Conservation (phyloP, 805 yeast species). For the Sungouiella blattae region DNA sequence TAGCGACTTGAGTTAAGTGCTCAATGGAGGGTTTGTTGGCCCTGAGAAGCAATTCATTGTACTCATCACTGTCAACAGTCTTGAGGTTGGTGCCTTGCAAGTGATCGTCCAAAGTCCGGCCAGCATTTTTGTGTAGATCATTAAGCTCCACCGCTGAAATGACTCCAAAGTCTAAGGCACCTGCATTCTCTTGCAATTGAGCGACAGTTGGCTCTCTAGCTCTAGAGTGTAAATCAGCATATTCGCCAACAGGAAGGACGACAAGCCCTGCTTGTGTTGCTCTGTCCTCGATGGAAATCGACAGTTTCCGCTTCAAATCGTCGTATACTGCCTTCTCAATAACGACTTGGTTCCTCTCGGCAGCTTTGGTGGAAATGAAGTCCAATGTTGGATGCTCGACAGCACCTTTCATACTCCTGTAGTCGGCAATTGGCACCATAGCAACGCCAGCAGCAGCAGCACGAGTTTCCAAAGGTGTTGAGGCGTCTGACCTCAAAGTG, state of each 20-base stretch:
- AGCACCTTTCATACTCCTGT: constrained; percentile 3
- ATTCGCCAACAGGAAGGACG: constrained; percentile 12
- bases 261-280: constrained; percentile 16
- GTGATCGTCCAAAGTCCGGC: constrained; percentile 12
- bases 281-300: constrained; percentile 11
- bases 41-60: constrained; percentile 16
- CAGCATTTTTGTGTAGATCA: constrained; percentile 9
- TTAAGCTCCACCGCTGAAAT: constrained; percentile 4
- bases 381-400: constrained; percentile 2
- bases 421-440: constrained; percentile 7
- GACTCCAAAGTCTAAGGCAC: constrained; percentile 4
- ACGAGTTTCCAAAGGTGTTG: constrained; percentile 8
- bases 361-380: constrained; percentile 6
- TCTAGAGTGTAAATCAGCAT: constrained; percentile 6
- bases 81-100: constrained; percentile 8
- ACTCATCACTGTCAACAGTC: constrained; percentile 15
- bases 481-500: constrained; percentile 3
- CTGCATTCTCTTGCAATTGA: constrained; percentile 3
- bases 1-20: constrained; percentile 22
- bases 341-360: constrained; percentile 4
- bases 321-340: constrained; percentile 11
- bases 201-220: constrained; percentile 6
- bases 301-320: constrained; percentile 9
- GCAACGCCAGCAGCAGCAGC: constrained; percentile 9
- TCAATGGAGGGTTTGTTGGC: constrained; percentile 25